These are phyloP conservation scores for Plasmopara halstedii DNA, from an alignment of 352 stramenopile genomes.

Conservation along the genomic window DNA sequence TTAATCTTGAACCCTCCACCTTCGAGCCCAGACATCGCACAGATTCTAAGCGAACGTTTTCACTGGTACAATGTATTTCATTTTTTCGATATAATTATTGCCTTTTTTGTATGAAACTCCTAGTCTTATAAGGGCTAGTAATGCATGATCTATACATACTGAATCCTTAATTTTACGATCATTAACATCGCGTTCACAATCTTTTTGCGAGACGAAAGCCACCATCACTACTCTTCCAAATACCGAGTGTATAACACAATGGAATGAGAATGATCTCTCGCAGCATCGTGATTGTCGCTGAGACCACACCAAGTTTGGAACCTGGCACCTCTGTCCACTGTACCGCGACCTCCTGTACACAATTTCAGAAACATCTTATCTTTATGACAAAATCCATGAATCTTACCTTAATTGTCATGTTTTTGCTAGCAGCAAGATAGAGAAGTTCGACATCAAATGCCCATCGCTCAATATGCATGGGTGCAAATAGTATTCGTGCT, in stretches of 20 bases:
- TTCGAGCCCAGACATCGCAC: too few relatives aligned
- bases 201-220: slow-evolving; percentile 49
- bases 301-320: slow-evolving; percentile 86
- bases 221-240: slow-evolving; percentile 77
- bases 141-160: too few relatives aligned
- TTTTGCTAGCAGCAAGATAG: slow-evolving; percentile 62
- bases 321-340: slow-evolving; percentile 89
- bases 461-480: slow-evolving; percentile 92
- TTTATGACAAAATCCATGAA: not conserved
- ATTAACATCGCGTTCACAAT: not conserved
- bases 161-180: slow-evolving; percentile 14
- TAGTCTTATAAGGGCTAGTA: too few relatives aligned
- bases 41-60: too few relatives aligned
- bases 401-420: slow-evolving; percentile 54
- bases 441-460: slow-evolving; percentile 94
- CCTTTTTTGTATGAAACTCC: too few relatives aligned
- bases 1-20: too few relatives aligned
- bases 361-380: slow-evolving; percentile 1
- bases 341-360: slow-evolving; percentile 83
- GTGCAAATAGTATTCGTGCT: slow-evolving; percentile 76
- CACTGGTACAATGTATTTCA: too few relatives aligned
- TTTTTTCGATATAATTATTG: too few relatives aligned
- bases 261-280: slow-evolving; percentile 88
- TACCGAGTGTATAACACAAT: slow-evolving; percentile 84
- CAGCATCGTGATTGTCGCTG: slow-evolving; percentile 87